phyloP scores from a whole-genome alignment of 768 basidiomycete species.

The Harrya chromipes region DNA sequence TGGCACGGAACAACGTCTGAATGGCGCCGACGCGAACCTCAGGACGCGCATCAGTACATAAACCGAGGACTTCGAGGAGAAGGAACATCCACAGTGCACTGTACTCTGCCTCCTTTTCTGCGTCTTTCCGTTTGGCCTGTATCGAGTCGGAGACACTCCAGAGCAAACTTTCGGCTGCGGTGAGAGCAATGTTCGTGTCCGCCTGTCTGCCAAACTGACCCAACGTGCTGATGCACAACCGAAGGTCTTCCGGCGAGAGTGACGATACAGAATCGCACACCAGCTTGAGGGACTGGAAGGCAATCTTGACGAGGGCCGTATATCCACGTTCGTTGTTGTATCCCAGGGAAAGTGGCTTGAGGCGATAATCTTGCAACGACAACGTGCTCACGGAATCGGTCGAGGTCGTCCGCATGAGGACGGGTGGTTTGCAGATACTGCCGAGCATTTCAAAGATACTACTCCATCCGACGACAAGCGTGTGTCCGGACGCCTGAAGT shows the following conservation, averaged over 20 bases:
- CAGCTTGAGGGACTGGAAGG: conserved; percentile 89
- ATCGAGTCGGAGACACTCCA: conserved; percentile 98
- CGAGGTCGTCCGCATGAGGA: conserved; percentile 35
- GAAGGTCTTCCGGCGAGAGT: conserved; percentile 76
- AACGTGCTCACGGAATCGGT: conserved; percentile 43
- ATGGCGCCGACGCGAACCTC: conserved; percentile 94
- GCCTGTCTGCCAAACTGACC: conserved; percentile 89
- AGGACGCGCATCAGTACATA: conserved; percentile 77
- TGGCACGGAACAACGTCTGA: conserved; percentile 89
- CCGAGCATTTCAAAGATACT: conserved; percentile 89
- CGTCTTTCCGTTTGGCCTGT: conserved; percentile 72
- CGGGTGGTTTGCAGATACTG: conserved; percentile 71
- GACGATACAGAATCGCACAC: conserved; percentile 91
- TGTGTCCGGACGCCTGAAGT: conserved; percentile 87
- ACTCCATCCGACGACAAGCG: conserved; percentile 90
- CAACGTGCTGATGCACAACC: conserved; percentile 85
- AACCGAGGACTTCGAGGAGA: conserved; percentile 73
- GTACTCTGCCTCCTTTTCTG: conserved; percentile 64
- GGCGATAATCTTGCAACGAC: conserved; percentile 37
- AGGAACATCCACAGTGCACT: conserved; percentile 94
- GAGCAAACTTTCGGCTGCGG: conserved; percentile 86
- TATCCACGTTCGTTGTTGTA: conserved; percentile 67
- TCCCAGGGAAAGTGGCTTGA: conserved; percentile 50
- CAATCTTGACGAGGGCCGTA: conserved; percentile 79
- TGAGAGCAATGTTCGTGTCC: conserved; percentile 95